Base-by-base conservation (phyloP, 768 basidiomycete genomes). In the Phlegmacium glaucopus region DNA sequence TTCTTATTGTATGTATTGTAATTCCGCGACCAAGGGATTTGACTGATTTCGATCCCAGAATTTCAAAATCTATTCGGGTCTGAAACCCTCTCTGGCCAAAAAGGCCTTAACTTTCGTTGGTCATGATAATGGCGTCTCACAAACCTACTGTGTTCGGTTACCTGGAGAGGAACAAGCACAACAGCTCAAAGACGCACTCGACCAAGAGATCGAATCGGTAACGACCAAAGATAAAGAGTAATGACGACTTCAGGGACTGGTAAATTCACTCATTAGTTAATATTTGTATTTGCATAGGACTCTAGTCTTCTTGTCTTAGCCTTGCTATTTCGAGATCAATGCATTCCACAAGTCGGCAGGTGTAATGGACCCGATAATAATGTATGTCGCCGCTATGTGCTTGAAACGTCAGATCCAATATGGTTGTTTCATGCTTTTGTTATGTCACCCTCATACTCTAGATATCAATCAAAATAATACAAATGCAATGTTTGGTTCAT, bases 71-170 rank as follows among this genome's bases (percentile, higher is more conserved):
- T 81, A 87, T 56, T 55, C 70, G 0, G 77, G 76, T 11, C 66
- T 90, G 51, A 80, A 76, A 42, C 75, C 78, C 10, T 73, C 75
- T 1, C 65, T 75, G 42, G 61, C 68, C 25, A 80, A 78, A 57
- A 82, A 79, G 51, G 55, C 70, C 0, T 56, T 90, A 9, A 74
- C 79, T 8, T 86, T 90, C 56, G 70, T 89, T 13, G 89, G 87
- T 16, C 85, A 88, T 53, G 84, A 84, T 36, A 71, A 76, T 6
- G 78, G 77, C 17, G 61, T 58, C n/a, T 70, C 83, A 35, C 72
- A 75, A 42, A 78, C 82, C 11, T 90, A 81, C 65, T 79, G 69
- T 54, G 61, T 90, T 32, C 80, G 85, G 12, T 65, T 83, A 36
- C 77, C 77, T 58, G 80, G 73, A 4, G 80, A 82, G 52, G 76